Evolutionary conservation across 2,329 filamentous ascomycete genomes (phyloP).

Genomic region (Trichoderma harzianum): DNA sequence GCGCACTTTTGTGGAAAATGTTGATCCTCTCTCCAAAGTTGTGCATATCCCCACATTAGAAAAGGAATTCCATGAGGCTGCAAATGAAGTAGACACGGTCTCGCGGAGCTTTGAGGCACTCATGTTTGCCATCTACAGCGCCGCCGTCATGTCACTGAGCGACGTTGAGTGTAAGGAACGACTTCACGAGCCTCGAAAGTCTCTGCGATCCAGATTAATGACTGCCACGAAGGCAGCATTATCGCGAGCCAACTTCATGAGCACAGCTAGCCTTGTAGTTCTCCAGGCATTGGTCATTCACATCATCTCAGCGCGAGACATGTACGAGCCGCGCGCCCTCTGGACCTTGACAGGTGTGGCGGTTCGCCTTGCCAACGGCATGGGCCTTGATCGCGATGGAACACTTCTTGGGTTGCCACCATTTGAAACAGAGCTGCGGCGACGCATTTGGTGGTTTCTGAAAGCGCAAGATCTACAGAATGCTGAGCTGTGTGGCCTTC

Average conservation of each 20-base stretch:
- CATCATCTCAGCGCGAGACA: not conserved
- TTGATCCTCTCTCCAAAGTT: slow-evolving; percentile 6
- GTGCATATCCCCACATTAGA: not conserved
- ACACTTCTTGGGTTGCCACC: not conserved
- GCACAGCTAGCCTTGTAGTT: not conserved
- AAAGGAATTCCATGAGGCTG: not conserved
- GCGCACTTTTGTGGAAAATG: slow-evolving; percentile 5
- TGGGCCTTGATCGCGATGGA: slow-evolving; percentile 6
- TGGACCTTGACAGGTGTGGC: slow-evolving; percentile 4
- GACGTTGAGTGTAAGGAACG: not conserved
- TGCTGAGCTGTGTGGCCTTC: slow-evolving; percentile 3
- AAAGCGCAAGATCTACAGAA: not conserved
- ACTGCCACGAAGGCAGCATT: not conserved
- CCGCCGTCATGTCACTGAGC: slow-evolving; percentile 3
- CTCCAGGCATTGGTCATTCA: slow-evolving; percentile 1
- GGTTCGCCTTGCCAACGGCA: not conserved
- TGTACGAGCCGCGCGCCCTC: not conserved
- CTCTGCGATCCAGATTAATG: not conserved
- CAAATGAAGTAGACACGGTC: not conserved
- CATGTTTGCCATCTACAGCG: slow-evolving; percentile 9
- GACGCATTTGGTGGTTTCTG: slow-evolving; percentile 2
- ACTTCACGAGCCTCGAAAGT: not conserved
- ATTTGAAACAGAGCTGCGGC: not conserved
- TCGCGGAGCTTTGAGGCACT: slow-evolving; percentile 5
- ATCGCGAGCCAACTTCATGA: not conserved